Evolutionary conservation across 192 early-diverging fungal species (phyloP), one percentile per base, ranked within the genome.

Genomic region (Linnemannia elongata): DNA sequence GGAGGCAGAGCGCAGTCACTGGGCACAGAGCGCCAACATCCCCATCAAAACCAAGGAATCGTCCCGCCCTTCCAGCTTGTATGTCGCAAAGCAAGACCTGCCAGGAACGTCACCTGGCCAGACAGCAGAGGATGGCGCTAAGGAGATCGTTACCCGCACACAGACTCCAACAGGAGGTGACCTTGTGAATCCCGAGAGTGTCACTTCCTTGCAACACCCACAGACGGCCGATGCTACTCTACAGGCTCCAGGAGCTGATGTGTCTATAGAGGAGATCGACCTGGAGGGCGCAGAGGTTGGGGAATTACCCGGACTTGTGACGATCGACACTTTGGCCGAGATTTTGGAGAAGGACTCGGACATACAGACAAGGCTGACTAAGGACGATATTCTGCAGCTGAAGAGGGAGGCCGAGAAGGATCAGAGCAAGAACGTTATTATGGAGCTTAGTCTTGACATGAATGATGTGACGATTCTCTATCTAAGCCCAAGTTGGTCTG

Each of bases 351-450:
- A 75, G 22, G 80, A 79, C 35, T 41, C 80, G 12, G 85, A 78
- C 27, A 66, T 54, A 27, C 80, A 77, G 55, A 39, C 71, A 24
- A 63, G 80, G 8, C 49, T 87, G 18, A 82, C 88, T 22, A 85
- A 91, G 57, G 86, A 81, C 20, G 88, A 89, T 33, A 85, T 82
- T 55, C 36, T 80, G 38, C 88, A 94, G 57, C 85, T 95, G 9
- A 91, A 91, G 55, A 88, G 88, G 49, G 95, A 91, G n/a, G 94
- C 94, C 0, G 90, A 93, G 69, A 89, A 91, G 69, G 91, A 91
- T 44, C 94, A 96, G 79, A 95, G 92, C 73, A 90, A 91, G 54
- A 97, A 93, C 18, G 91, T 96, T 41, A 90, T 97, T 57, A 93
- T 97, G 92, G 96, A 97, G 75, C 81, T 97, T n/a, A 89, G 82